phyloP scores from a whole-genome alignment of 257 asterid species.

The Petunia axillaris region DNA sequence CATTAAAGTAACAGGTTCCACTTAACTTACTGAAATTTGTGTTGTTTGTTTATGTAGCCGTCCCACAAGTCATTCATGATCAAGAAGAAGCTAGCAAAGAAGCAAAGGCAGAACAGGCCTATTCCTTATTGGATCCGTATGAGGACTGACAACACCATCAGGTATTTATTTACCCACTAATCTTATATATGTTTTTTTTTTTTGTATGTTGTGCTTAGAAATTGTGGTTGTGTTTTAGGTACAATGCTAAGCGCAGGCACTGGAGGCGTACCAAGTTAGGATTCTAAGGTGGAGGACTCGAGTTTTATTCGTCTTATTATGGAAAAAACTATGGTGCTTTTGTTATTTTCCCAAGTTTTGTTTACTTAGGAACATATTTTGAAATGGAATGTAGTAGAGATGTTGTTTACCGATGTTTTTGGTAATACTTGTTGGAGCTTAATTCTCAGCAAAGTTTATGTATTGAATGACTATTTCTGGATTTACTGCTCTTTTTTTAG shows the following conservation, averaged over 20 bases:
- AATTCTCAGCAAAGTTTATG: not conserved
- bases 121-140: slow-evolving; percentile 44
- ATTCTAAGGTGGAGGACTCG: slow-evolving; percentile 27
- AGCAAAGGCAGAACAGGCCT: slow-evolving; percentile 47
- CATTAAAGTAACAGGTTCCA: not conserved
- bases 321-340: not conserved
- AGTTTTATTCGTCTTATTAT: not conserved
- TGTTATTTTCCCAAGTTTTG: not conserved
- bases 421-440: not conserved
- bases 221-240: slow-evolving; percentile 24
- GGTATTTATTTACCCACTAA: slow-evolving; percentile 15
- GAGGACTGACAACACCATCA: slow-evolving; percentile 45
- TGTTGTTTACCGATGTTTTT: slow-evolving; percentile 9
- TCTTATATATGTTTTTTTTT: not conserved
- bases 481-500: not conserved
- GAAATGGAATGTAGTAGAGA: not conserved
- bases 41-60: slow-evolving; percentile 31
- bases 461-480: slow-evolving; percentile 5
- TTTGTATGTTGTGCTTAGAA: not conserved
- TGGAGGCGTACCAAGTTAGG: slow-evolving; percentile 48
- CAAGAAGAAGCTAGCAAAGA: slow-evolving; percentile 48
- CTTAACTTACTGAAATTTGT: not conserved
- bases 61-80: slow-evolving; percentile 45
- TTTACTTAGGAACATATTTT: slow-evolving; percentile 13
- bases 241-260: slow-evolving; percentile 47